A percentile compares a stretch with the other conserved stretches of the same genome.
Conservation (phyloP, 139 green algal species). For the Helicosporidium sp. region DNA sequence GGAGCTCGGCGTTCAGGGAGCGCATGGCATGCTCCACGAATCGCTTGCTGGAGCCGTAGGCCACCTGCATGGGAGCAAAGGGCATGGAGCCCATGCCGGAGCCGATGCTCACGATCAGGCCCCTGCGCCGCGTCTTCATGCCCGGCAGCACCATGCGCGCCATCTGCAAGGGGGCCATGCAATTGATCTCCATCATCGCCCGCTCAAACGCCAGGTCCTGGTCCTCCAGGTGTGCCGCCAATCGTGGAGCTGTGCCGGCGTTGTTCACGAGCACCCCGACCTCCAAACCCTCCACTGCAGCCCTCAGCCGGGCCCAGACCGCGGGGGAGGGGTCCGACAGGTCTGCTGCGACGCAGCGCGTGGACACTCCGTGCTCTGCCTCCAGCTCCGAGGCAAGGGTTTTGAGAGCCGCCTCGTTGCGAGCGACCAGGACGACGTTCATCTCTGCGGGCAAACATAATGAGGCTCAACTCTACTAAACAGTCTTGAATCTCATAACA, state of each 20-base stretch:
- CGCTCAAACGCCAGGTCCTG: constrained; percentile 19
- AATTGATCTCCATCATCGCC: constrained; percentile 26
- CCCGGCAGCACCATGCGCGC: constrained; percentile 33
- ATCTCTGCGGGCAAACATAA: constrained; percentile 19
- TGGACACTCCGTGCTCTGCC: constrained; percentile 29
- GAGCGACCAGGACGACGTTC: constrained; percentile 52
- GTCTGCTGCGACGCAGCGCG: constrained; percentile 19
- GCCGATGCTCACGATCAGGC: constrained; percentile 57
- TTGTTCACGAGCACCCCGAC: constrained; percentile 77
- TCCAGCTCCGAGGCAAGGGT: constrained; percentile 21
- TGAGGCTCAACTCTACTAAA: no score
- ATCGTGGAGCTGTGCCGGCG: constrained; percentile 52
- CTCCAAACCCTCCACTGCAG: constrained; percentile 20
- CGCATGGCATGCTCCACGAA: constrained; percentile 34
- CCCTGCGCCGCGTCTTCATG: constrained; percentile 43
- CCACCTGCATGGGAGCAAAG: constrained; percentile 39
- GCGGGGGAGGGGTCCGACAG: constrained; percentile 18
- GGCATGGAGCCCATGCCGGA: constrained; percentile 45
- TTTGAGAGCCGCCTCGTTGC: constrained; percentile 43
- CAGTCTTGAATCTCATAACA: no score
- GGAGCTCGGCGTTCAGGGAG: constrained; percentile 37
- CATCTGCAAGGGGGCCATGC: background rate
- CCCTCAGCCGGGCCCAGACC: constrained; percentile 7
- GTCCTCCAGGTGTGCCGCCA: constrained; percentile 43
- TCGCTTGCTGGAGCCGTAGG: constrained; percentile 52